Evolutionary conservation across 139 green algal genomes (phyloP).

Genomic region (Micromonas commoda): DNA sequence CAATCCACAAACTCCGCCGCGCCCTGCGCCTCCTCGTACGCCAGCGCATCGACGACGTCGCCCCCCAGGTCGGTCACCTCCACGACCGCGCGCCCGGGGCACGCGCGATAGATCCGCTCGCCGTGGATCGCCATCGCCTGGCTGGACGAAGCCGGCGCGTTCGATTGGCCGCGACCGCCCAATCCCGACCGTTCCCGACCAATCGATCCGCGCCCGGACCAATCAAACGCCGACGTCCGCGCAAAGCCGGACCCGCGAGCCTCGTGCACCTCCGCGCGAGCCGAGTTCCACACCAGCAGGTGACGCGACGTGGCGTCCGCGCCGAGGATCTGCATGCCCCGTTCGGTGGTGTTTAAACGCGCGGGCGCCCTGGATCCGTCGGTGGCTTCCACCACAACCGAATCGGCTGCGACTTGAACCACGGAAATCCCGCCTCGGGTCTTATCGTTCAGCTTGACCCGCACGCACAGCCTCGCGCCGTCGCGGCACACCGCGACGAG

Average conservation of each 20-base stretch:
- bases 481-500: no score
- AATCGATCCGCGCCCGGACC: no score
- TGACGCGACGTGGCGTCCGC: constrained; percentile 43
- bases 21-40: background rate
- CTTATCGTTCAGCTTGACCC: no score
- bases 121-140: constrained; percentile 51
- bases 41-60: background rate
- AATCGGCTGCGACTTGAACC: background rate
- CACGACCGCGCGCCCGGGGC: constrained; percentile 36
- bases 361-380: background rate
- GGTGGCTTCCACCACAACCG: background rate
- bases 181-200: no score
- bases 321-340: constrained; percentile 24
- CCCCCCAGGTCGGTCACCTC: constrained; percentile 54
- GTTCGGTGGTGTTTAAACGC: background rate
- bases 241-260: background rate
- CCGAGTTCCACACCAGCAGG: constrained; percentile 49
- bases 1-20: background rate
- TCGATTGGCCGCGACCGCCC: background rate
- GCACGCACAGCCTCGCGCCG: no score
- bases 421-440: background rate
- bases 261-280: constrained; percentile 25
- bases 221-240: no score
- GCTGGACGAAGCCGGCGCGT: background rate
- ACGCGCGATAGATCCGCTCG: constrained; percentile 55